These are phyloP conservation scores for Fistulifera pelliculosa DNA, from an alignment of 108 stramenopile genomes.

Conservation along the genomic window DNA sequence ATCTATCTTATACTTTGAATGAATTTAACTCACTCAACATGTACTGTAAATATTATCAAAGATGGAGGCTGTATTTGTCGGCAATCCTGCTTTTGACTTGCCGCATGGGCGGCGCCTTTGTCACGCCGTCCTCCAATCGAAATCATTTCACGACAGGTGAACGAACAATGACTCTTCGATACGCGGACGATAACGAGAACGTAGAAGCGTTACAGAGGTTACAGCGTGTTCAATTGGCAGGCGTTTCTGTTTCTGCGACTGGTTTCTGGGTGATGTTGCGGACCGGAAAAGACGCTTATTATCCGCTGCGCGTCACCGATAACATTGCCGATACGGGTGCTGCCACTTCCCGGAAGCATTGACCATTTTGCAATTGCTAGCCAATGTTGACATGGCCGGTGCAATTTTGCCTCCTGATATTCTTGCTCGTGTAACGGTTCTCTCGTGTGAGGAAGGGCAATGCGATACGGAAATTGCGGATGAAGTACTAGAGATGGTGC, in stretches of 20 bases:
- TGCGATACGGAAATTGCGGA: background rate
- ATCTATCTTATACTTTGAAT: too few relatives aligned
- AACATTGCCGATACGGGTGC: slow-evolving; percentile 18
- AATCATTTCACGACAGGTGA: too few relatives aligned
- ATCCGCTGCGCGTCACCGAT: slow-evolving; percentile 26
- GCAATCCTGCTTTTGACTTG: too few relatives aligned
- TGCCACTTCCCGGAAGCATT: slow-evolving; percentile 61
- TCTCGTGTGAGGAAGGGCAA: slow-evolving; percentile 11
- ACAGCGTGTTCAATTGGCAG: background rate
- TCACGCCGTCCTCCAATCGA: too few relatives aligned
- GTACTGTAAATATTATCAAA: too few relatives aligned
- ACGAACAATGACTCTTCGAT: too few relatives aligned
- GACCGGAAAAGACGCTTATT: background rate
- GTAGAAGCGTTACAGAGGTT: too few relatives aligned
- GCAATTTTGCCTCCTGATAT: slow-evolving; percentile 55
- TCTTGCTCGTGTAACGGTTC: slow-evolving; percentile 22
- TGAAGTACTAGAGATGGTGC: slow-evolving; percentile 4
- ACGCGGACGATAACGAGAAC: too few relatives aligned
- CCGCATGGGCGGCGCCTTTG: too few relatives aligned
- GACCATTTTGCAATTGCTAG: slow-evolving; percentile 53
- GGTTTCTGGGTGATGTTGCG: slow-evolving; percentile 1
- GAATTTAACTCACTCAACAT: too few relatives aligned
- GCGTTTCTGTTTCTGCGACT: background rate
- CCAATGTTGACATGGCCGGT: slow-evolving; percentile 70
- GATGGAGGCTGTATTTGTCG: too few relatives aligned